phyloP scores from a whole-genome alignment of 2,329 filamentous ascomycete genomes.

The Arthrocladium fulminans region DNA sequence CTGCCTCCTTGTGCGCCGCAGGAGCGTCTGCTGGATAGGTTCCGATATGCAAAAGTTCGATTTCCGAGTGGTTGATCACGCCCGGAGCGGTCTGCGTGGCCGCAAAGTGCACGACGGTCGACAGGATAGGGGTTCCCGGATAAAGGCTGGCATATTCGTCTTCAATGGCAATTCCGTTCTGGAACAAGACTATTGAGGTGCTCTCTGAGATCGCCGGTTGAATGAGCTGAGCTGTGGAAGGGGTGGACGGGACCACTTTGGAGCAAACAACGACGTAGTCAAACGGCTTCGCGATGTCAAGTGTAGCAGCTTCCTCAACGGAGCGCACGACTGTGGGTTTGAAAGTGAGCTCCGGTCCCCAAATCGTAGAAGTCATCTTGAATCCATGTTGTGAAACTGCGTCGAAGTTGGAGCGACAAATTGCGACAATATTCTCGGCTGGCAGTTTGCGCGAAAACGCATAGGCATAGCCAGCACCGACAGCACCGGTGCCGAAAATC shows the following conservation, averaged over 20 bases:
- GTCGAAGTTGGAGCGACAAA: slow-evolving; percentile 30
- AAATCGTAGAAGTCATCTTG: slow-evolving; percentile 24
- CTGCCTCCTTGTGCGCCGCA: slow-evolving; percentile 25
- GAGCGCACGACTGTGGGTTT: slow-evolving; percentile 20
- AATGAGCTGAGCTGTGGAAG: slow-evolving; percentile 30
- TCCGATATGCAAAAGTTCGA: slow-evolving; percentile 44
- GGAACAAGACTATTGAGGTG: slow-evolving; percentile 51
- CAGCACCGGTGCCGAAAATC: slow-evolving; percentile 28
- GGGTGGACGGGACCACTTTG: slow-evolving; percentile 38
- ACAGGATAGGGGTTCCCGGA: slow-evolving; percentile 46
- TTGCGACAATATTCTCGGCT: slow-evolving; percentile 23
- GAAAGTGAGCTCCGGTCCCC: slow-evolving; percentile 22
- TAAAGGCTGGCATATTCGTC: slow-evolving; percentile 44
- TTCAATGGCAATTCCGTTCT: slow-evolving; percentile 56
- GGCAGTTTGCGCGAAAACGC: slow-evolving; percentile 23
- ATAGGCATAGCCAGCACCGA: slow-evolving; percentile 27
- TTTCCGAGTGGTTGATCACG: slow-evolving; percentile 38
- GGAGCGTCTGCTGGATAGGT: slow-evolving; percentile 35
- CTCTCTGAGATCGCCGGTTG: slow-evolving; percentile 29
- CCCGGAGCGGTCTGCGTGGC: slow-evolving; percentile 43
- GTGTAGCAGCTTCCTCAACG: slow-evolving; percentile 18
- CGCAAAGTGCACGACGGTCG: slow-evolving; percentile 48
- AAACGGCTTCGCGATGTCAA: slow-evolving; percentile 24
- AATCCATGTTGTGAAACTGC: slow-evolving; percentile 23
- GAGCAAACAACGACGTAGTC: slow-evolving; percentile 42